Evolutionary conservation across 106 monocot species (phyloP).

Genomic region (Dioscorea alata): DNA sequence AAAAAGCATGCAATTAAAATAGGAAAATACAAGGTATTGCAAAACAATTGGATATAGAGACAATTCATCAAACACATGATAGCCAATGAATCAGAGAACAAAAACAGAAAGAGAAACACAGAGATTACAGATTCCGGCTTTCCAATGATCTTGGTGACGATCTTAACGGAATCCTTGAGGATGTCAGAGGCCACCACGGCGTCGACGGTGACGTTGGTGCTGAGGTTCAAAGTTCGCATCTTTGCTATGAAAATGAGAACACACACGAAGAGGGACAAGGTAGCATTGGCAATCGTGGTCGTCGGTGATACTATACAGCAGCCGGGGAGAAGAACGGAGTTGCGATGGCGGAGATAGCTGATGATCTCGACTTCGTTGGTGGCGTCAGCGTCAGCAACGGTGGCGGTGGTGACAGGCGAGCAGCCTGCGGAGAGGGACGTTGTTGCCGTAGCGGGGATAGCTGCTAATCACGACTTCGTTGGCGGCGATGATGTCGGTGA

Average conservation of each 20-base stretch:
- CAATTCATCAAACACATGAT: slow-evolving; percentile 23
- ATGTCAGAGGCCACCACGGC: slow-evolving; percentile 80
- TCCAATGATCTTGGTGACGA: slow-evolving; percentile 78
- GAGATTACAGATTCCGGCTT: slow-evolving; percentile 82
- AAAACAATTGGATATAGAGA: slow-evolving; percentile 1
- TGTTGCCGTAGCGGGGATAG: too few relatives aligned
- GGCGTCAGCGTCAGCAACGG: too few relatives aligned
- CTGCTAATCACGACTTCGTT: too few relatives aligned
- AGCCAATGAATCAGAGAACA: background rate
- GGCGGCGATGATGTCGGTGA: too few relatives aligned
- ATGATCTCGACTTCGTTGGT: too few relatives aligned
- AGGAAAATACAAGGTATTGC: background rate
- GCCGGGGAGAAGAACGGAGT: too few relatives aligned
- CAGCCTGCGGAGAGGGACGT: too few relatives aligned
- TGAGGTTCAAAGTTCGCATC: slow-evolving; percentile 85
- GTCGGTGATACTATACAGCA: too few relatives aligned
- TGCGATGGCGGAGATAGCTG: too few relatives aligned
- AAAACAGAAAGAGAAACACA: background rate
- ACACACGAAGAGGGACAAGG: too few relatives aligned
- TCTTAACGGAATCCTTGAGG: slow-evolving; percentile 64
- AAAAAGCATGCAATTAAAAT: background rate
- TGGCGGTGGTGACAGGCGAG: too few relatives aligned
- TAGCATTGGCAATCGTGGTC: too few relatives aligned
- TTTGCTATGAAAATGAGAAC: background rate
- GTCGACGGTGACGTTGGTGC: slow-evolving; percentile 77